Conservation (phyloP, 805 yeast species). For the Pichia cabralensis region DNA sequence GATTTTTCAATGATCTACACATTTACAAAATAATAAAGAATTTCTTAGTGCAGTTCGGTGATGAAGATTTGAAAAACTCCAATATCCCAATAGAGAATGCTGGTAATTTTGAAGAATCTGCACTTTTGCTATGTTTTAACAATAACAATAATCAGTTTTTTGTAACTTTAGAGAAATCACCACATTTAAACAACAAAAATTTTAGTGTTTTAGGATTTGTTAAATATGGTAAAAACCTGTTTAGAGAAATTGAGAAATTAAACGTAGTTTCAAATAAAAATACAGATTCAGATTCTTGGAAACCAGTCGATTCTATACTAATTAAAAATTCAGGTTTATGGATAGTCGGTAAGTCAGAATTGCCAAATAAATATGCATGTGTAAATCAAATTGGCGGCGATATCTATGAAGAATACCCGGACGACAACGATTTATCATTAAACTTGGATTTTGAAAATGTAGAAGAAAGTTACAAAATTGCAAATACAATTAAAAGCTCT, state of each 20-base stretch:
- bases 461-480: slow-evolving; percentile 39
- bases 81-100: slow-evolving; percentile 6
- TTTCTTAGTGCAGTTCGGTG: too few species aligned
- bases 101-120: slow-evolving; percentile 38
- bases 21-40: too few species aligned
- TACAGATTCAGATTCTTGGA: slow-evolving; percentile 14
- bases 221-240: slow-evolving; percentile 54
- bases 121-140: too few species aligned
- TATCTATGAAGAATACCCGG: slow-evolving; percentile 67
- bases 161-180: slow-evolving; percentile 56
- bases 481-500: slow-evolving; percentile 51
- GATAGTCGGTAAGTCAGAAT: slow-evolving; percentile 36
- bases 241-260: slow-evolving; percentile 53
- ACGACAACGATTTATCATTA: slow-evolving; percentile 51
- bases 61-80: too few species aligned
- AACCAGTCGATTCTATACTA: slow-evolving; percentile 34
- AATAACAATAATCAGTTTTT: slow-evolving; percentile 63
- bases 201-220: slow-evolving; percentile 75
- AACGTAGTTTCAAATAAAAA: slow-evolving; percentile 31
- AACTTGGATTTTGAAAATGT: slow-evolving; percentile 40
- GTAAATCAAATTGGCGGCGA: slow-evolving; percentile 58
- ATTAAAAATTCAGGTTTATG: slow-evolving; percentile 57
- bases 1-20: too few species aligned
- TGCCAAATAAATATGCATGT: slow-evolving; percentile 57
- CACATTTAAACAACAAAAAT: slow-evolving; percentile 67